Base-by-base conservation (phyloP, 83 land plant genomes). In the Picea engelmannii region DNA sequence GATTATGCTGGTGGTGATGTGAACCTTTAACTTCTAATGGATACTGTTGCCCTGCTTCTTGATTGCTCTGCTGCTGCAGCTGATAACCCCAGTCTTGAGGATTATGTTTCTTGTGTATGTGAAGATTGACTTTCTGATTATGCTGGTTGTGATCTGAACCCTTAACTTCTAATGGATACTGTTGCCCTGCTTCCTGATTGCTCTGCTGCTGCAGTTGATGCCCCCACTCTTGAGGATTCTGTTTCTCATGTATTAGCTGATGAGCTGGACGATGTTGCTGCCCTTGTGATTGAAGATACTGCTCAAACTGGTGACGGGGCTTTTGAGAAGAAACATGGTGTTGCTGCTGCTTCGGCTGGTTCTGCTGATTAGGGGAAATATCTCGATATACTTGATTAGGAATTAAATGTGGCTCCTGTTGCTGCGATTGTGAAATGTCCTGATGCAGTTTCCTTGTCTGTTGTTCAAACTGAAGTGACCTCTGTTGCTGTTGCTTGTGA, bases 401-500 rank as follows among this genome's bases (percentile, higher is more conserved):
- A 58, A 75, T 75, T 75, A 75, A 52, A 25, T 75, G 78, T 8
- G 5, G 4, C 60, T 75, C 78, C 78, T 52, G 78, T 52, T 75
- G 78, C 23, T 75, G 59, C 3, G 12, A 71, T 40, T 71, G 49
- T 49, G 55, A 49, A 49, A 9, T 49, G 68, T n/a, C 24, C 10
- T 10, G 20, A 21, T 49, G 78, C 16, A 52, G 25, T 9, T 65
- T 65, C 24, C 5, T 6, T 65, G 11, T 65, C 78, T 12, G 20
- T 24, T 74, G 78, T n/a, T 73, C 76, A 44, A 58, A 17, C 21
- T 74, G 77, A 74, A 44, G 60, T 47, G 40, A 3, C 77, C 27
- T 74, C 59, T 74, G 79, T 64, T 64, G 79, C 6, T 38, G 80
- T 61, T 78, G 80, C 47, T 78, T 66, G 8, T 78, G 80, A 35